Evolutionary conservation across 352 stramenopile species (phyloP).

Genomic region (Phytophthora brassicae): DNA sequence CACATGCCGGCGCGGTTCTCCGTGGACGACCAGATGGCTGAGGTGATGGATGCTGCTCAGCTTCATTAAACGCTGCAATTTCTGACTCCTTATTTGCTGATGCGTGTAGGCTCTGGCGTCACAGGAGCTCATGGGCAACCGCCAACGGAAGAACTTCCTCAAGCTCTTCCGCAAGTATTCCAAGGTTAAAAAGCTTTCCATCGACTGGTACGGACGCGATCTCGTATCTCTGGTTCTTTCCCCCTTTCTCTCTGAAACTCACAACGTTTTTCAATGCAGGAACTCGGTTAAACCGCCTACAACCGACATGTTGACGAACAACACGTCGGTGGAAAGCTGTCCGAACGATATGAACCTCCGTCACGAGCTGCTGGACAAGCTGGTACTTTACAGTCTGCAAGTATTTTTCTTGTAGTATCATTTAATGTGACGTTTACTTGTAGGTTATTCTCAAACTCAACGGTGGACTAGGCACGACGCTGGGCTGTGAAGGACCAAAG

Average conservation of each 20-base stretch:
- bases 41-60: constrained; percentile 37
- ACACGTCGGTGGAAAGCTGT: constrained; percentile 81
- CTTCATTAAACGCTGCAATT: too few relatives aligned
- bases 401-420: not conserved
- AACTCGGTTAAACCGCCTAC: constrained; percentile 79
- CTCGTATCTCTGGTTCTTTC: not conserved
- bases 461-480: constrained; percentile 97
- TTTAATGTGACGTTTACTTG: constrained; percentile 15
- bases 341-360: constrained; percentile 92
- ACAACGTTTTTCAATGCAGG: constrained; percentile 37
- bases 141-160: constrained; percentile 87
- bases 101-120: constrained; percentile 61
- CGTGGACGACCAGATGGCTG: constrained; percentile 87
- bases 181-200: constrained; percentile 79
- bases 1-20: constrained; percentile 84
- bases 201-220: constrained; percentile 63
- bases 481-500: constrained; percentile 95
- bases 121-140: constrained; percentile 75
- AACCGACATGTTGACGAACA: constrained; percentile 67
- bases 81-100: not conserved
- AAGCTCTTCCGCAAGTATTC: constrained; percentile 90
- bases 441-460: constrained; percentile 98
- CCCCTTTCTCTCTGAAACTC: not conserved
- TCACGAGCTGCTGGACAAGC: constrained; percentile 94
- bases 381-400: constrained; percentile 51